Evolutionary conservation across 2,329 filamentous ascomycete genomes (phyloP), one percentile per base, ranked within the genome.

Genomic region (Elsinoe perseae): DNA sequence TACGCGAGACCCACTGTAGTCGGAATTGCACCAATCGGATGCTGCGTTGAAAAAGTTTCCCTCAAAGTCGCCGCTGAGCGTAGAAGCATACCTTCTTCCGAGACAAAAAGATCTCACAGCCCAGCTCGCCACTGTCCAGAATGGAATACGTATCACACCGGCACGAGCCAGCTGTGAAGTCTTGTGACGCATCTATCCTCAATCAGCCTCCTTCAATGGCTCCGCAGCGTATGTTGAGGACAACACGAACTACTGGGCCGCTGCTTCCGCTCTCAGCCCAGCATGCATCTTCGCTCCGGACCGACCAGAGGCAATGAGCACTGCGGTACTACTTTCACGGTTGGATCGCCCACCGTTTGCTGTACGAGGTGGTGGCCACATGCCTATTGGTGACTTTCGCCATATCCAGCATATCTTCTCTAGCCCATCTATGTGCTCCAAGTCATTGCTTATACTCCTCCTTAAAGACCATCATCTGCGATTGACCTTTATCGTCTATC

Each of bases 401-500:
- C 36, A 52, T 20, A 52, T 52, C 32, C 10, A 36, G 4, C 32
- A 36, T 6, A 14, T 36, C 10, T 36, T 14, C 9, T 36, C 32
- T 36, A 36, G 28, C n/a, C 12, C 12, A 36, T 27, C 9, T 32
- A 54, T 32, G 16, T 28, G n/a, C n/a, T n/a, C n/a, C n/a, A n/a
- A n/a, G n/a, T 30, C 40, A 25, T 36, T 36, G 10, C n/a, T 40
- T 10, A 25, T 61, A 61, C 30, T 62, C 61, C 56, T 80, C 76
- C 52, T 77, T 72, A 73, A 82, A 86, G 1, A 85, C 77, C 56
- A 79, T 78, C 65, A 83, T 80, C 21, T 76, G 73, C 16, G 77
- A 73, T 57, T 73, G 72, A 0, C 83, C 85, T 1, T 80, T 66
- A 3, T 83, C 78, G 60, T 87, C 80, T 18, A 87, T 73, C 79